A percentile compares a stretch with the other conserved stretches of the same genome.
Conservation (phyloP, 768 basidiomycete species). For the Gymnopilus dilepis region DNA sequence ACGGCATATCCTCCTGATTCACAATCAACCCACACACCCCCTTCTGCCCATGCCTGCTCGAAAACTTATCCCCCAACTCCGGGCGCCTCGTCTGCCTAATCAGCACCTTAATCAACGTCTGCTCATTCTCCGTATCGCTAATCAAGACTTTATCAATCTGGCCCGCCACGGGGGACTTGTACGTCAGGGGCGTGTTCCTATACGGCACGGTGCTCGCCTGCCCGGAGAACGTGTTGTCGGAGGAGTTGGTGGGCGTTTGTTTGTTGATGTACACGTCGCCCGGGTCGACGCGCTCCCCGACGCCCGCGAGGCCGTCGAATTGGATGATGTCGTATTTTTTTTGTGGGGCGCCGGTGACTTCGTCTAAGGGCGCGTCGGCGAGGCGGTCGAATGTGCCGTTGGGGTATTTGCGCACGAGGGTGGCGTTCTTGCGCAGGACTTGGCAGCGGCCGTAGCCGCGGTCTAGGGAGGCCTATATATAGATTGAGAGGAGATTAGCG, state of each 20-base stretch:
- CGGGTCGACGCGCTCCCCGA: constrained; percentile 92
- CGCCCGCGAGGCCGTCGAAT: constrained; percentile 90
- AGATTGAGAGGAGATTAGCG: neutral
- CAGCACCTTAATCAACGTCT: constrained; percentile 95
- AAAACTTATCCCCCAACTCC: constrained; percentile 98
- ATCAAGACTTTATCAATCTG: constrained; percentile 98
- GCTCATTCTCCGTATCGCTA: constrained; percentile 95
- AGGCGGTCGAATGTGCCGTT: constrained; percentile 98
- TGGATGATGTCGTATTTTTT: constrained; percentile 94
- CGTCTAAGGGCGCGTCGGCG: constrained; percentile 89
- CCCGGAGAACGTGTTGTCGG: constrained; percentile 86
- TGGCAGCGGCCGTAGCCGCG: constrained; percentile 98
- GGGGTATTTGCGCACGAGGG: constrained; percentile 93
- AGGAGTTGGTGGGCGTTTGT: constrained; percentile 93
- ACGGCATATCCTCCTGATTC: constrained; percentile 98
- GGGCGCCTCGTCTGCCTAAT: constrained; percentile 96
- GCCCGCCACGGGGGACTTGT: constrained; percentile 93
- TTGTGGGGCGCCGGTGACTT: constrained; percentile 75
- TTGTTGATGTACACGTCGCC: constrained; percentile 97
- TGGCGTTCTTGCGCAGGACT: constrained; percentile 94
- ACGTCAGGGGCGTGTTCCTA: constrained; percentile 90
- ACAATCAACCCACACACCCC: constrained; percentile 99
- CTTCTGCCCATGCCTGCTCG: constrained; percentile 97
- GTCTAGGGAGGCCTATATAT: constrained; percentile 90
- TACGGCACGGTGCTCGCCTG: constrained; percentile 85